Base-by-base conservation (phyloP, 192 early-diverging fungal species). In the Linnemannia hyalina region DNA sequence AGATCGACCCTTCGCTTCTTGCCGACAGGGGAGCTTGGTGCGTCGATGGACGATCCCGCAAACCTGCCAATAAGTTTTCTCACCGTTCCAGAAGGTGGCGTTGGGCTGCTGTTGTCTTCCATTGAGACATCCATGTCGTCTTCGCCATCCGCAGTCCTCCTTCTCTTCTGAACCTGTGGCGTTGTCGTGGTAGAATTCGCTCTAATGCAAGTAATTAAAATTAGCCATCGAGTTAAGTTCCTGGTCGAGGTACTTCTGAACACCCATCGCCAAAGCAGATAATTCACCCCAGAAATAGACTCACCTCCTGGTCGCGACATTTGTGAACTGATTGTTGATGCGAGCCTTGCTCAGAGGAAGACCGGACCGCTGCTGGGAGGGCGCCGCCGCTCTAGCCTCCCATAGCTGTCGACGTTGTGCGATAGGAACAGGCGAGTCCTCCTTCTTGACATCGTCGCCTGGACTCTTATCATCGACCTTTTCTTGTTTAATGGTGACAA, bases 71-170 rank as follows among this genome's bases (percentile, higher is more conserved):
- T 74, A 26, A 80, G 54, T 23, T 52, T 86, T 4, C 68, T 75
- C 4, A 86, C 78, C 32, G 84, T 86, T 16, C 84, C 84, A 32
- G 75, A 76, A 2, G 75, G 73, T 22, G 83, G 83, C 2, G 77
- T 75, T 26, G 78, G 63, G 35, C 57, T 76, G 23, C 36, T 69
- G 0, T 54, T 44, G 10, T 68, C 73, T 4, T 75, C 80, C 35
- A n/a, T 32, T 18, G 69, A 76, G 7, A 76, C 69, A 23, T 85
- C 74, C 2, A 20, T 22, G 22, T 77, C 70, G 7, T 41, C 55
- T 5, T 76, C 78, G 26, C 10, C 35, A 10, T 81, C 80, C 18
- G 26, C 35, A 2, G 73, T 20, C n/a, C 80, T 75, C 1, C 32
- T 68, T 57, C 80, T 75, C 41, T 81, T 81, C 41, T 81, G 80